A percentile compares a stretch with the other conserved stretches of the same genome.
These are phyloP conservation scores for Cenchrus purpureus DNA, from an alignment of 176 grass and related monocot species.

Conservation along the genomic window DNA sequence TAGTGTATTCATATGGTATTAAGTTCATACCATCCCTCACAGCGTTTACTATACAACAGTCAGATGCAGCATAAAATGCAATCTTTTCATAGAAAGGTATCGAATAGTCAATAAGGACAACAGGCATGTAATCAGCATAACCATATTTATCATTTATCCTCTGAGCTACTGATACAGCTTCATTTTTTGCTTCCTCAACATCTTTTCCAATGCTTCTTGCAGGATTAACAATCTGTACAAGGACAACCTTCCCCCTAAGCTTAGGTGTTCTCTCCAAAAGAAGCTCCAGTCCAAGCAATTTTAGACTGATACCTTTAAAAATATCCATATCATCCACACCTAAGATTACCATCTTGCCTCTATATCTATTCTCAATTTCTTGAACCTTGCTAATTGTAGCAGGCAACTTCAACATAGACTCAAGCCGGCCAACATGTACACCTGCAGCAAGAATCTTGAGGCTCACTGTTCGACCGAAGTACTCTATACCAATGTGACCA, in stretches of 20 bases:
- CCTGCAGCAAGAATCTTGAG: constrained; percentile 82
- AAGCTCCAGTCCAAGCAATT: constrained; percentile 73
- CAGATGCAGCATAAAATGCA: constrained; percentile 77
- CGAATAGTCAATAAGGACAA: constrained; percentile 69
- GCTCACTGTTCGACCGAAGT: constrained; percentile 75
- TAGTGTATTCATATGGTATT: constrained; percentile 77
- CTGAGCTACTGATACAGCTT: constrained; percentile 54
- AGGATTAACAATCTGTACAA: constrained; percentile 89
- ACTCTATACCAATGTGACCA: constrained; percentile 79
- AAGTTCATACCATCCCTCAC: constrained; percentile 93
- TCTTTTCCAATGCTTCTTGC: constrained; percentile 82
- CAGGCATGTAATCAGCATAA: constrained; percentile 59
- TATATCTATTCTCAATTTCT: constrained; percentile 67
- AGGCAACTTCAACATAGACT: constrained; percentile 66
- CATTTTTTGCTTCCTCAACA: constrained; percentile 71
- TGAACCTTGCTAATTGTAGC: constrained; percentile 64
- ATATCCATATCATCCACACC: constrained; percentile 92
- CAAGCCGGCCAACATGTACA: constrained; percentile 67
- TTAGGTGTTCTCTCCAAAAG: constrained; percentile 71
- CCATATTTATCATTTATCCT: constrained; percentile 74
- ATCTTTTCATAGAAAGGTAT: constrained; percentile 80
- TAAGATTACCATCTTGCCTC: constrained; percentile 67
- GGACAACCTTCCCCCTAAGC: constrained; percentile 70
- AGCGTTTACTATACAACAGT: constrained; percentile 89
- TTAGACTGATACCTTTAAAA: constrained; percentile 93